phyloP scores from a whole-genome alignment of 495 filamentous ascomycete genomes.

The Tricharina praecox region DNA sequence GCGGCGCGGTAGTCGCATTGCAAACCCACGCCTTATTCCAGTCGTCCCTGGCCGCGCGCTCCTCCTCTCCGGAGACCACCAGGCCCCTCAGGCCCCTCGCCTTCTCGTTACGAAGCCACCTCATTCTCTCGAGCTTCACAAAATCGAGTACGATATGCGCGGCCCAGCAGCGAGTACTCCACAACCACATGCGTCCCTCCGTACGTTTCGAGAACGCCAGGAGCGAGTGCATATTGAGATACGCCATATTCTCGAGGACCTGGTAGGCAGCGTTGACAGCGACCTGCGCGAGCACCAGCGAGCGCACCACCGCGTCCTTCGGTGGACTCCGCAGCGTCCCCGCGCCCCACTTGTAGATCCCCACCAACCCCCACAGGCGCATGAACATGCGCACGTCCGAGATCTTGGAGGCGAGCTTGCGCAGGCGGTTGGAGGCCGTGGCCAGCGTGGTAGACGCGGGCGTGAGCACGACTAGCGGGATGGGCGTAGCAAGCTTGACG shows the following conservation, averaged over 20 bases:
- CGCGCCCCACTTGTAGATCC: conserved; percentile 58
- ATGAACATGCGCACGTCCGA: conserved; percentile 53
- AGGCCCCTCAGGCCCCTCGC: no score
- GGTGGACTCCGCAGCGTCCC: conserved; percentile 36
- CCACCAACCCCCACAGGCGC: conserved; percentile 62
- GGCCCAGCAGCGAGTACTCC: conserved; percentile 68
- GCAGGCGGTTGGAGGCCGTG: conserved; percentile 30
- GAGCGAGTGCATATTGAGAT: conserved; percentile 53
- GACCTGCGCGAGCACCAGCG: conserved; percentile 52
- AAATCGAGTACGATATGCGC: conserved; percentile 62
- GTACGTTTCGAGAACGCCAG: conserved; percentile 39
- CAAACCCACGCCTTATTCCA: conserved; percentile 15
- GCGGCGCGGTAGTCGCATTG: conserved; percentile 40
- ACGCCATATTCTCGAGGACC: conserved; percentile 66
- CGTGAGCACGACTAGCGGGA: conserved; percentile 26
- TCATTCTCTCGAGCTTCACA: conserved; percentile 35
- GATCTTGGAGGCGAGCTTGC: conserved; percentile 37
- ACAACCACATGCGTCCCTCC: conserved; percentile 43
- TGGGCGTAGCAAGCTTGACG: conserved; percentile 13
- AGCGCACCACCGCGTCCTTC: conserved; percentile 20
- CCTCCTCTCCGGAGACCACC: conserved; percentile 28
- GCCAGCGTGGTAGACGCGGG: conserved; percentile 31
- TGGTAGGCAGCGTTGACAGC: conserved; percentile 51
- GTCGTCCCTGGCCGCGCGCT: conserved; percentile 32
- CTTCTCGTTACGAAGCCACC: conserved; percentile 29